These are phyloP conservation scores for Chamaecyparis obtusa DNA, from an alignment of 75 land plant species.

Conservation along the genomic window DNA sequence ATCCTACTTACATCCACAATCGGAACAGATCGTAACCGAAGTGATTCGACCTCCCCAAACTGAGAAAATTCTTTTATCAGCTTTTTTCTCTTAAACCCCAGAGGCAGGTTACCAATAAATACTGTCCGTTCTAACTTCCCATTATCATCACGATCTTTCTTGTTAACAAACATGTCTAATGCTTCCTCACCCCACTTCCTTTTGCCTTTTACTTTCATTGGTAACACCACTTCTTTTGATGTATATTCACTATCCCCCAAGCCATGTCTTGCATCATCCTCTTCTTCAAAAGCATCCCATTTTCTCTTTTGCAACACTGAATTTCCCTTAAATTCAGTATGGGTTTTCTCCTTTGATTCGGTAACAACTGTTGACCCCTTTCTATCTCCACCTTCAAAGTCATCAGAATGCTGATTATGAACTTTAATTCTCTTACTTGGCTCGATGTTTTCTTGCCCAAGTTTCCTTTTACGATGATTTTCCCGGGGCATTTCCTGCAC, in stretches of 20 bases:
- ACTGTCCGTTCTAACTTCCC: constrained; percentile 80
- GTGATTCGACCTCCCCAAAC: constrained; percentile 89
- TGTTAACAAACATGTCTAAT: constrained; percentile 31
- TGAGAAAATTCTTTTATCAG: constrained; percentile 63
- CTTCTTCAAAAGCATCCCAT: constrained; percentile 55
- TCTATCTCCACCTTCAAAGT: background rate
- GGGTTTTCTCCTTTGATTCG: background rate
- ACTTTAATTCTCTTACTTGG: background rate
- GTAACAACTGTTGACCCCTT: background rate
- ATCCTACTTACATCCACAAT: constrained; percentile 64
- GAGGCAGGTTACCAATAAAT: constrained; percentile 92
- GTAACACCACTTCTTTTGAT: constrained; percentile 27
- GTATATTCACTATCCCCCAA: background rate
- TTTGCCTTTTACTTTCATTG: constrained; percentile 24
- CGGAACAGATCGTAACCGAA: constrained; percentile 88
- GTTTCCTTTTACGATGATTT: background rate
- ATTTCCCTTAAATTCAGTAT: constrained; percentile 8
- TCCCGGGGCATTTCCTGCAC: background rate
- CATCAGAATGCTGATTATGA: background rate
- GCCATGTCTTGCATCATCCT: constrained; percentile 32
- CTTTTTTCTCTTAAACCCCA: constrained; percentile 70
- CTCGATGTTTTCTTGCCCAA: background rate
- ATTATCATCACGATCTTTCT: constrained; percentile 72
- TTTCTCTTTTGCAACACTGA: constrained; percentile 49
- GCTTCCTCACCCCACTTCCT: constrained; percentile 33